Evolutionary conservation across 441 rosid species (phyloP), one percentile per base, ranked within the genome.

Genomic region (Syzygium syzygioides): DNA sequence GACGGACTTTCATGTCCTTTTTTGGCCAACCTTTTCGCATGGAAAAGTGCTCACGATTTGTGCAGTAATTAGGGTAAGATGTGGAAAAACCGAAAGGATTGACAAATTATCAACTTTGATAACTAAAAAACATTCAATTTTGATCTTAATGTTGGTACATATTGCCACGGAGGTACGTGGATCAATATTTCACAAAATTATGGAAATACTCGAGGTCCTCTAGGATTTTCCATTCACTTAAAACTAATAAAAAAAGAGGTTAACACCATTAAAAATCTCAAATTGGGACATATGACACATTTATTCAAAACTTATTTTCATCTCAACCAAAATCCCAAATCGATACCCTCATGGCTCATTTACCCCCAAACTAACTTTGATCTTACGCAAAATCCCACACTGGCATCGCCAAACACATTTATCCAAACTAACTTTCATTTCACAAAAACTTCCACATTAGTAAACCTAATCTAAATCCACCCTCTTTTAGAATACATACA

Each of bases 291-390:
- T 2, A 0, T 18, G 25, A 66, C 5, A 66, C 9, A 32, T 0
- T 32, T 66, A 3, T 62, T 9, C 25, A 66, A 66, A 66, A 9
- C 1, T 32, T 32, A 9, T 18, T 32, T 68, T 68, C 0, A 0
- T 68, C 1, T 32, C 14, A 68, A 4, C 9, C 0, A 32, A 68
- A 18, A 68, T n/a, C 20, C 1, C 20, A n/a, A n/a, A 62, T 2
- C 0, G 0, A 0, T 62, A 0, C 0, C 9, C 71, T n/a, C 1
- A 1, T 14, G n/a, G 15, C 34, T 62, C 13, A 17, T 68, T 68
- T 66, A 32, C 3, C 6, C 79, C 8, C 37, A 66, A 6, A 54
- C 19, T n/a, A 62, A n/a, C 0, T 62, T 62, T 32, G 4, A 9
- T 62, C 17, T 62, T 14, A 62, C 4, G 15, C 4, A 62, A 62